Conservation (phyloP, 768 basidiomycete genomes). For the Hygrophoropsis aurantiaca region DNA sequence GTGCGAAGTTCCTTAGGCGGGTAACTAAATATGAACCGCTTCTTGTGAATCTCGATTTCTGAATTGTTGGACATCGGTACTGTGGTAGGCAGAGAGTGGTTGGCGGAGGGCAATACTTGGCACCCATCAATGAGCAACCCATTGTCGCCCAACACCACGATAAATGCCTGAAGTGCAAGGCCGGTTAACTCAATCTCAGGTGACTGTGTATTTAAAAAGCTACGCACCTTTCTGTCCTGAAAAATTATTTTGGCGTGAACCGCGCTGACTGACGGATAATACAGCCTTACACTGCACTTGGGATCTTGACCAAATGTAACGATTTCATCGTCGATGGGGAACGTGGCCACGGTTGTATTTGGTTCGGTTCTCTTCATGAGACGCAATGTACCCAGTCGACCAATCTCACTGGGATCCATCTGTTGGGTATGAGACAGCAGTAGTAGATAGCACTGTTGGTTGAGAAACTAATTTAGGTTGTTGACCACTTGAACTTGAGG, state of each 20-base stretch:
- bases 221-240: slow-evolving; percentile 53
- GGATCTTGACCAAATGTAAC: slow-evolving; percentile 71
- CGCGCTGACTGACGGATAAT: slow-evolving; percentile 61
- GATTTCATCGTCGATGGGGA: slow-evolving; percentile 68
- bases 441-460: too few species aligned
- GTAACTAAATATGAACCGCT: slow-evolving; percentile 71
- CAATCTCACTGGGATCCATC: slow-evolving; percentile 54
- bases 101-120: slow-evolving; percentile 49
- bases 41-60: slow-evolving; percentile 65
- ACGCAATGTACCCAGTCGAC: slow-evolving; percentile 63
- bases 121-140: slow-evolving; percentile 67
- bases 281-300: slow-evolving; percentile 64
- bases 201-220: not conserved
- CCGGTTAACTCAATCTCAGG: not conserved
- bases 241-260: slow-evolving; percentile 71
- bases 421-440: not conserved
- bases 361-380: slow-evolving; percentile 55
- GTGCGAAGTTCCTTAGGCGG: slow-evolving; percentile 72
- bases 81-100: slow-evolving; percentile 40
- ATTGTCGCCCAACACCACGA: slow-evolving; percentile 56
- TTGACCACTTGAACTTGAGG: too few species aligned
- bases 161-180: slow-evolving; percentile 61
- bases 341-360: slow-evolving; percentile 54
- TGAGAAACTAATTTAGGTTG: too few species aligned
- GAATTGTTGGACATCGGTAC: slow-evolving; percentile 68